A percentile compares a stretch with the other conserved stretches of the same genome.
Conservation (phyloP, 257 asterid genomes). For the Paraleonurus japonicus region DNA sequence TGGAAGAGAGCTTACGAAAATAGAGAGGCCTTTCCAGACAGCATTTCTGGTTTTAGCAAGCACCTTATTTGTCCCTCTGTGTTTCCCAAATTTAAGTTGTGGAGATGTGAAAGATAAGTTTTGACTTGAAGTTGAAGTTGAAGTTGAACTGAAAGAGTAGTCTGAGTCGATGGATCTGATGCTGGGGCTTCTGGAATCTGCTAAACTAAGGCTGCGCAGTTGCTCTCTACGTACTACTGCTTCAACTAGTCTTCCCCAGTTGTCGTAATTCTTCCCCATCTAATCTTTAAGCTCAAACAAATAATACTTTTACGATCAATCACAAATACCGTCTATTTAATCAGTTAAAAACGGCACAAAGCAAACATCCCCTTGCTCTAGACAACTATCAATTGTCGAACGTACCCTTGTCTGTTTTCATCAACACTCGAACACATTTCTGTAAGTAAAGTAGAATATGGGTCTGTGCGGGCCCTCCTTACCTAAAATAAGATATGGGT, state of each 20-base stretch:
- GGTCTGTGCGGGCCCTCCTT: too few relatives aligned
- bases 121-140: neutral
- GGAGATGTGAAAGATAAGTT: neutral
- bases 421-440: too few relatives aligned
- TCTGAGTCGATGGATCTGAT: constrained; percentile 20
- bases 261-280: constrained; percentile 19
- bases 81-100: neutral
- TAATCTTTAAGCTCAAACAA: neutral
- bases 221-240: constrained; percentile 23
- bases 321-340: too few relatives aligned
- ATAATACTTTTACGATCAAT: neutral
- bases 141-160: neutral
- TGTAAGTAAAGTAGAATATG: too few relatives aligned
- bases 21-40: constrained; percentile 16
- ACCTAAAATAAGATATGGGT: too few relatives aligned
- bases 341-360: too few relatives aligned
- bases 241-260: constrained; percentile 31
- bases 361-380: too few relatives aligned
- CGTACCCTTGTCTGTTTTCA: too few relatives aligned
- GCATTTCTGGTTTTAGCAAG: neutral
- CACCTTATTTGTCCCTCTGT: neutral
- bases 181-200: constrained; percentile 20
- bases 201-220: constrained; percentile 14
- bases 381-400: too few relatives aligned
- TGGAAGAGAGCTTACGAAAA: neutral